Conservation (phyloP, 2,329 filamentous ascomycete genomes). For the Aureobasidium sp. region DNA sequence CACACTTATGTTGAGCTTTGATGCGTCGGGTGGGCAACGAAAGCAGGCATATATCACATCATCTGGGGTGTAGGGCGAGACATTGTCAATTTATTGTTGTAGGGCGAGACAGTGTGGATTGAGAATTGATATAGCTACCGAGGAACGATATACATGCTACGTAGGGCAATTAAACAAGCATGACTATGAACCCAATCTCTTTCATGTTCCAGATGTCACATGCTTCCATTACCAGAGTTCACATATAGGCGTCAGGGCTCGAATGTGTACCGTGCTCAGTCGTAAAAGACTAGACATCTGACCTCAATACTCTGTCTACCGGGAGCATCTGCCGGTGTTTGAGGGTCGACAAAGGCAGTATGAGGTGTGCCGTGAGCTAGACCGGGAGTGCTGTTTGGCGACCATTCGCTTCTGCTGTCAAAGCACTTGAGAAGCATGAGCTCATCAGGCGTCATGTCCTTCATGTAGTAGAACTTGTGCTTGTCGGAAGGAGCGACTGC, state of each 20-base stretch:
- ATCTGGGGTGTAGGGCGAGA: neutral
- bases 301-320: slow-evolving; percentile 55
- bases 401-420: slow-evolving; percentile 35
- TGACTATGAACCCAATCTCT: neutral
- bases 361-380: slow-evolving; percentile 50
- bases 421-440: slow-evolving; percentile 46
- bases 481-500: slow-evolving; percentile 47
- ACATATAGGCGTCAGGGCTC: too few relatives aligned
- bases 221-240: neutral
- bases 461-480: slow-evolving; percentile 58
- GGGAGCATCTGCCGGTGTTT: slow-evolving; percentile 60
- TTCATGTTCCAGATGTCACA: neutral
- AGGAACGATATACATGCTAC: too few relatives aligned
- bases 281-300: slow-evolving; percentile 61
- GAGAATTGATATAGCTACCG: neutral
- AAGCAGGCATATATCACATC: neutral
- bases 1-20: neutral
- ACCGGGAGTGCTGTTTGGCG: slow-evolving; percentile 29
- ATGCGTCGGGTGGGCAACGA: neutral
- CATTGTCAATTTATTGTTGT: neutral
- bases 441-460: slow-evolving; percentile 55
- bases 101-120: too few relatives aligned
- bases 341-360: slow-evolving; percentile 69
- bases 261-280: neutral
- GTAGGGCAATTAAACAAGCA: neutral